phyloP scores from a whole-genome alignment of 352 stramenopile species.

The Globisporangium abappressorium region DNA sequence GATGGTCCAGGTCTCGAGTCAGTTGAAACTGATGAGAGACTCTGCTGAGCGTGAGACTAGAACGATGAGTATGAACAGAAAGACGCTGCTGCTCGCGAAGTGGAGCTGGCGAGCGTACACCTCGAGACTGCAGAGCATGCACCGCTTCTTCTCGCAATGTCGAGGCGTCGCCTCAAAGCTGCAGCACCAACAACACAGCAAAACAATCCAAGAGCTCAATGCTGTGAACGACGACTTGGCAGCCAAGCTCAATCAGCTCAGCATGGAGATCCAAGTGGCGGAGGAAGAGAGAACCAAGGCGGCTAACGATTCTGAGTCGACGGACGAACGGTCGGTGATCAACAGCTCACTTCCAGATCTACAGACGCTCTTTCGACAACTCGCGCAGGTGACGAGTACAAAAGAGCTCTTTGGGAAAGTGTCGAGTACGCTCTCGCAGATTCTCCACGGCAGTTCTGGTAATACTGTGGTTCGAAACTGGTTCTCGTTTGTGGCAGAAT shows the following conservation, averaged over 20 bases:
- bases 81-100: constrained; percentile 27
- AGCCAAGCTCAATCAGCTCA: background rate
- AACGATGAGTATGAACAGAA: background rate
- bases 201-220: constrained; percentile 4
- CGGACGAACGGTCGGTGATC: constrained; percentile 3
- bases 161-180: constrained; percentile 3
- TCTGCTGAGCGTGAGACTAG: background rate
- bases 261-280: background rate
- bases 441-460: constrained; percentile 41
- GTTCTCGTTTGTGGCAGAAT: background rate
- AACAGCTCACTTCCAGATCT: constrained; percentile 24
- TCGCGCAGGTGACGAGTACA: constrained; percentile 30
- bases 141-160: constrained; percentile 33
- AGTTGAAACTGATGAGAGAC: background rate
- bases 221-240: background rate
- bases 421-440: constrained; percentile 32
- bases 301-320: background rate
- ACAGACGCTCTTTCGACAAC: constrained; percentile 44
- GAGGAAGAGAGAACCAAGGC: background rate
- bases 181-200: background rate
- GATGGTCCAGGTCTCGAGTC: background rate
- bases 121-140: constrained; percentile 26
- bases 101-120: constrained; percentile 58
- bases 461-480: background rate
- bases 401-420: constrained; percentile 48